Percentiles rank a stretch among this genome's conserved stretches.
phyloP scores from a whole-genome alignment of 208 protist species.

The Trypanosoma brucei region DNA sequence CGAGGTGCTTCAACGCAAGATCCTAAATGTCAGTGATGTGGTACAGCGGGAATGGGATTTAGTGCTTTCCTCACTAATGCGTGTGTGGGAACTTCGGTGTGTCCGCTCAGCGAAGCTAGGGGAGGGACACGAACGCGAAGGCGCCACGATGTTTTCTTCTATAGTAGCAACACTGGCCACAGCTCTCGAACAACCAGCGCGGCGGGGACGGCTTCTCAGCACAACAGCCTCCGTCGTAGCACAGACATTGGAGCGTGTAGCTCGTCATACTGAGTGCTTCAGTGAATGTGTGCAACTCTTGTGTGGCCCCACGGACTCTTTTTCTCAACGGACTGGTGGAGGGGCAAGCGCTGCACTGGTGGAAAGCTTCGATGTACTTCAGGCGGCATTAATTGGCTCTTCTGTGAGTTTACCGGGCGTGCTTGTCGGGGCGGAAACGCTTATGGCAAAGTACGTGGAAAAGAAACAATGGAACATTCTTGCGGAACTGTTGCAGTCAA shows the following conservation, averaged over 20 bases:
- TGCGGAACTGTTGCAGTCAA: slow-evolving; percentile 1
- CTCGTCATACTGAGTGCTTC: slow-evolving; percentile 40
- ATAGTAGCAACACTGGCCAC: slow-evolving; percentile 42
- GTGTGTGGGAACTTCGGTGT: slow-evolving; percentile 83
- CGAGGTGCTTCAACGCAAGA: slow-evolving; percentile 68
- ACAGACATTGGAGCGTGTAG: slow-evolving; percentile 45
- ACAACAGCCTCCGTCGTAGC: slow-evolving; percentile 22
- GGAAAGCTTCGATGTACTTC: slow-evolving; percentile 32
- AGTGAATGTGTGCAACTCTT: slow-evolving; percentile 39
- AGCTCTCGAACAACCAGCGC: slow-evolving; percentile 28
- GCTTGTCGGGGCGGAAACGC: slow-evolving; percentile 18
- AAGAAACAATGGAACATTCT: slow-evolving; percentile 16
- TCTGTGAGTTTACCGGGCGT: slow-evolving; percentile 30
- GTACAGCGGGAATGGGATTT: slow-evolving; percentile 52
- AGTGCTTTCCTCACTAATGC: slow-evolving; percentile 53
- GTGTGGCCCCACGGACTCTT: slow-evolving; percentile 19
- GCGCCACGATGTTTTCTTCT: slow-evolving; percentile 61
- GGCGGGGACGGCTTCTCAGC: slow-evolving; percentile 36
- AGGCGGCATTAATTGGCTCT: slow-evolving; percentile 34
- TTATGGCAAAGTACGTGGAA: slow-evolving; percentile 29
- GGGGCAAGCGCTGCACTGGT: slow-evolving; percentile 11
- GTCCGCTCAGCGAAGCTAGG: slow-evolving; percentile 49
- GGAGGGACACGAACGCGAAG: slow-evolving; percentile 29
- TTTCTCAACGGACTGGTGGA: slow-evolving; percentile 31
- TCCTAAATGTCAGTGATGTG: slow-evolving; percentile 38